Evolutionary conservation across 2,329 filamentous ascomycete genomes (phyloP).

Genomic region (Neofusicoccum cordaticola): DNA sequence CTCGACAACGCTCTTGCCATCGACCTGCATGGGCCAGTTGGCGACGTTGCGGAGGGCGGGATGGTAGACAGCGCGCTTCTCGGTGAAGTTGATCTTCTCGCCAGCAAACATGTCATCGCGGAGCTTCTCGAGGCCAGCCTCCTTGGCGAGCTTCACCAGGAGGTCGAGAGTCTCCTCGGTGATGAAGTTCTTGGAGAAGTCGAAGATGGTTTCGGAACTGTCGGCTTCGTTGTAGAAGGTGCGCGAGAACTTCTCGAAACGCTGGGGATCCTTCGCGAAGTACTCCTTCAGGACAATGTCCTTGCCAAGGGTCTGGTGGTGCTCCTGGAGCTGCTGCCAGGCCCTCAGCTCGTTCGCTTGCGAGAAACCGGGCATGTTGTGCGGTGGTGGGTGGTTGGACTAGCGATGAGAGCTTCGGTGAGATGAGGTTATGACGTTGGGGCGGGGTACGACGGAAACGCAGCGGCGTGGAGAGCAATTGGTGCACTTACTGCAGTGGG

Average conservation of each 20-base stretch:
- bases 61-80: conserved; percentile 94
- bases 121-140: conserved; percentile 87
- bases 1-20: conserved; percentile 90
- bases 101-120: conserved; percentile 97
- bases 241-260: conserved; percentile 87
- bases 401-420: conserved; percentile 1
- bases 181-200: conserved; percentile 99
- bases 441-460: not conserved
- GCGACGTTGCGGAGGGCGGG: conserved; percentile 86
- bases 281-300: conserved; percentile 90
- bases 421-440: conserved; percentile 13
- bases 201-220: conserved; percentile 85
- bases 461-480: not conserved
- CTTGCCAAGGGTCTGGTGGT: conserved; percentile 83
- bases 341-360: conserved; percentile 82
- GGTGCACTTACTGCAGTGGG: not conserved
- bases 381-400: conserved; percentile 1
- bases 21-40: conserved; percentile 77
- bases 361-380: conserved; percentile 62
- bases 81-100: conserved; percentile 99
- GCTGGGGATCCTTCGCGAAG: conserved; percentile 82
- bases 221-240: conserved; percentile 78
- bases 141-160: conserved; percentile 84
- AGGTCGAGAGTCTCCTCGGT: conserved; percentile 87
- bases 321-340: conserved; percentile 87